These are phyloP conservation scores for Steccherinum ochraceum DNA, from an alignment of 768 basidiomycete genomes.

Conservation along the genomic window DNA sequence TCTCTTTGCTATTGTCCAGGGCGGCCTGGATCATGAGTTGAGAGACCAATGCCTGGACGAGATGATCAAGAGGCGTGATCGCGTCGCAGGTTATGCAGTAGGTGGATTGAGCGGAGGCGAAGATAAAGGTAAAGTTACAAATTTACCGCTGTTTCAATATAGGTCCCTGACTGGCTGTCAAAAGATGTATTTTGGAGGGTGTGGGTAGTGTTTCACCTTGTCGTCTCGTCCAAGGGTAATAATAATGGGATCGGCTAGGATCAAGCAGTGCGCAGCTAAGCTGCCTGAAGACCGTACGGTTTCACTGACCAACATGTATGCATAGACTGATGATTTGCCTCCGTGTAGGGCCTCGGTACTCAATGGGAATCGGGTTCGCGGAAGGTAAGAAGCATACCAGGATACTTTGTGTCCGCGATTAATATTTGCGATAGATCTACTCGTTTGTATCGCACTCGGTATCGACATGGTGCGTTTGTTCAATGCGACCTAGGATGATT, in stretches of 20 bases:
- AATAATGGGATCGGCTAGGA: conserved; percentile 36
- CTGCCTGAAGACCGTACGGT: conserved; percentile 66
- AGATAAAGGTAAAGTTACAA: conserved; percentile 84
- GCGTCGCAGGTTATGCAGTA: conserved; percentile 87
- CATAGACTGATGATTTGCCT: neutral
- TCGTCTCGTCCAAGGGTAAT: conserved; percentile 7
- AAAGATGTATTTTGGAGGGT: conserved; percentile 83
- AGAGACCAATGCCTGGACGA: conserved; percentile 73
- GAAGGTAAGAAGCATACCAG: conserved; percentile 73
- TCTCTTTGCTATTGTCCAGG: conserved; percentile 89
- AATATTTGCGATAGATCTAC: conserved; percentile 52
- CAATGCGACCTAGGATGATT: neutral
- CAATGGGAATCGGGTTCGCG: conserved; percentile 90
- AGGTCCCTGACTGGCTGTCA: too few species aligned
- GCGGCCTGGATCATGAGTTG: conserved; percentile 67
- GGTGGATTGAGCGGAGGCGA: conserved; percentile 90
- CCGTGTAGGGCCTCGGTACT: conserved; percentile 71
- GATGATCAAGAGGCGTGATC: conserved; percentile 70
- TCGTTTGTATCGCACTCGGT: conserved; percentile 89
- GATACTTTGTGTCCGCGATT: too few species aligned
- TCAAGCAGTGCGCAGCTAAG: conserved; percentile 74
- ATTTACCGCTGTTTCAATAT: too few species aligned
- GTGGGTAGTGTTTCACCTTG: conserved; percentile 39
- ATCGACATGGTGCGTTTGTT: conserved; percentile 73
- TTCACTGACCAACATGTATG: conserved; percentile 19